These are phyloP conservation scores for Nicotiana tomentosiformis DNA, from an alignment of 257 asterid species.

Conservation along the genomic window DNA sequence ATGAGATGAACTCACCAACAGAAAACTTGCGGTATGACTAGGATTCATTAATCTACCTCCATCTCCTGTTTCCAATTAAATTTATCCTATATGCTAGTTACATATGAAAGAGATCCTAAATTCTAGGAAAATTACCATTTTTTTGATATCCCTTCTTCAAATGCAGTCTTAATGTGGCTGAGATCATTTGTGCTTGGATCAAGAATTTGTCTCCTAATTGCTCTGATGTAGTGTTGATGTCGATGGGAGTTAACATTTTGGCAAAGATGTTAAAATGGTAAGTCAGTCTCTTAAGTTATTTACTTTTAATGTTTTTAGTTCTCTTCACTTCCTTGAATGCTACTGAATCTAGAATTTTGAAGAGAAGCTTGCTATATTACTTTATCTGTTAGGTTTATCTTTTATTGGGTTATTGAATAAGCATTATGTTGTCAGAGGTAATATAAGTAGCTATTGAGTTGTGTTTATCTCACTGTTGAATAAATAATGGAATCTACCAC, in stretches of 20 bases:
- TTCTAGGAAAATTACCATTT: background rate
- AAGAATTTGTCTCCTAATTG: constrained; percentile 55
- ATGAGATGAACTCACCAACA: constrained; percentile 26
- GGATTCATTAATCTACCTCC: background rate
- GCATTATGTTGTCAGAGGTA: background rate
- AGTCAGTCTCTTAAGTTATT: constrained; percentile 4
- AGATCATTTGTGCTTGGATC: constrained; percentile 62
- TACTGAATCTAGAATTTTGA: background rate
- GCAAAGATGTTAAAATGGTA: constrained; percentile 88
- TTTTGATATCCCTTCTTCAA: constrained; percentile 18
- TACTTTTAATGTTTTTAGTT: background rate
- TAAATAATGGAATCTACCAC: background rate
- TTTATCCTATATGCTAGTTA: background rate
- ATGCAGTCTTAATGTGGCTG: constrained; percentile 72
- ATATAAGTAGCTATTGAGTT: background rate
- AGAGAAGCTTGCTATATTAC: background rate
- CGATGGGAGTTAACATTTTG: constrained; percentile 73
- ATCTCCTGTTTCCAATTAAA: background rate
- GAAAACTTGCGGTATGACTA: constrained; percentile 39
- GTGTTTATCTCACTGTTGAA: background rate
- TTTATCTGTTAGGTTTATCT: background rate
- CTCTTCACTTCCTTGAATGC: constrained; percentile 8
- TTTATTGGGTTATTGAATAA: background rate
- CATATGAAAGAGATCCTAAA: background rate
- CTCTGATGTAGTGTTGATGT: constrained; percentile 61